Conservation (phyloP, 2,329 filamentous ascomycete genomes). For the Cryphonectria nitschkei region DNA sequence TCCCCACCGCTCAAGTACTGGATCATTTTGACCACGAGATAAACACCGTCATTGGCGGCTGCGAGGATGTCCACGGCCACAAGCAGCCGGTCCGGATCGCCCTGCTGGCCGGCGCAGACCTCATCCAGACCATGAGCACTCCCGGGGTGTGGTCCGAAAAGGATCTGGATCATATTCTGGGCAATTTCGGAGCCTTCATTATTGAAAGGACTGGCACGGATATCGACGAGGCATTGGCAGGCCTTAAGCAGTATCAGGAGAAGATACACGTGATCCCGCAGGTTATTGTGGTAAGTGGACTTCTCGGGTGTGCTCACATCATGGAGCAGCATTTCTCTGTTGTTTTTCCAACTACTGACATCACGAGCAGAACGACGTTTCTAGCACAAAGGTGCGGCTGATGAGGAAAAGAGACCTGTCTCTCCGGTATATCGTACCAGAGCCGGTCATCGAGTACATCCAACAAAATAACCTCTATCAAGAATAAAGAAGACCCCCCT, state of each 20-base stretch:
- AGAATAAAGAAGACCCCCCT: conserved; percentile 40
- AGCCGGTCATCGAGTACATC: conserved; percentile 76
- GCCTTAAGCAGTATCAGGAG: conserved; percentile 78
- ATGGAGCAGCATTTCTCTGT: neutral
- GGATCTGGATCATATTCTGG: conserved; percentile 87
- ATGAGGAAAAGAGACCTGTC: conserved; percentile 74
- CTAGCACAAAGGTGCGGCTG: conserved; percentile 33
- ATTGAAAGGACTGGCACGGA: conserved; percentile 89
- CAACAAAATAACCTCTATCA: conserved; percentile 68
- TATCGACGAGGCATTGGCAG: conserved; percentile 84
- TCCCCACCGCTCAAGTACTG: conserved; percentile 85
- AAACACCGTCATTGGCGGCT: conserved; percentile 76
- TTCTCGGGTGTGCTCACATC: conserved; percentile 42
- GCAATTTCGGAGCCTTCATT: conserved; percentile 81
- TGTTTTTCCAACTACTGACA: neutral
- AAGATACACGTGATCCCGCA: conserved; percentile 89
- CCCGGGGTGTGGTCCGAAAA: conserved; percentile 80
- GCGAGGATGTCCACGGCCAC: conserved; percentile 68
- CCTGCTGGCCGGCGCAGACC: conserved; percentile 75
- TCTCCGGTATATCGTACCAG: conserved; percentile 76
- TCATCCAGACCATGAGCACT: conserved; percentile 74
- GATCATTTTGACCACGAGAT: conserved; percentile 89
- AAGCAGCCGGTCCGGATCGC: conserved; percentile 74
- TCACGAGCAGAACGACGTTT: conserved; percentile 67
- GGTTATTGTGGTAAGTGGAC: conserved; percentile 79